phyloP scores from a whole-genome alignment of 495 filamentous ascomycete genomes.

The Talaromyces ruber region DNA sequence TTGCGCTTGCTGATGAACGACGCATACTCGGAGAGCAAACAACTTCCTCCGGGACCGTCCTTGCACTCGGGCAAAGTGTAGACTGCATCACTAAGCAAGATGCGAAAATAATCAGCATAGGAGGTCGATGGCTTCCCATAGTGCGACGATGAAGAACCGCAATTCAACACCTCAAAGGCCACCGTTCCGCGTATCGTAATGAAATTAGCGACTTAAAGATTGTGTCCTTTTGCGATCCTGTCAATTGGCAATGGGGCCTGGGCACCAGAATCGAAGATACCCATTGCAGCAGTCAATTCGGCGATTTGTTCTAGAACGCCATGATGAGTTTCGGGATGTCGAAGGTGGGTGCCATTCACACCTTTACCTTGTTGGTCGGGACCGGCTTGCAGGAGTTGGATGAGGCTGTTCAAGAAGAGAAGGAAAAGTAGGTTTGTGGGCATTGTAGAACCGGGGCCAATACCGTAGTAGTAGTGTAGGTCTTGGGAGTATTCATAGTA shows the following conservation, averaged over 20 bases:
- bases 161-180: conserved; percentile 43
- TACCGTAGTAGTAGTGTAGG: conserved; percentile 50
- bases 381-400: conserved; percentile 36
- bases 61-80: conserved; percentile 39
- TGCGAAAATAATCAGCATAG: conserved; percentile 28
- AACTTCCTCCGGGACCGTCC: conserved; percentile 36
- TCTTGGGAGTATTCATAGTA: conserved; percentile 53
- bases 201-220: conserved; percentile 35
- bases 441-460: conserved; percentile 41
- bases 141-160: conserved; percentile 12
- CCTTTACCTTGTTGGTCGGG: conserved; percentile 31
- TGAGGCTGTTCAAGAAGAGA: conserved; percentile 39
- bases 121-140: neutral
- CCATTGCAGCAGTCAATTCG: conserved; percentile 42
- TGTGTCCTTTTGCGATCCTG: conserved; percentile 23
- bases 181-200: conserved; percentile 49
- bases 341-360: conserved; percentile 26
- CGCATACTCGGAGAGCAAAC: conserved; percentile 34
- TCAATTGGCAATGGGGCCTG: conserved; percentile 31
- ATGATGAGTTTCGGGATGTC: conserved; percentile 38
- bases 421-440: conserved; percentile 32
- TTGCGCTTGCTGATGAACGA: conserved; percentile 32
- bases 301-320: conserved; percentile 49
- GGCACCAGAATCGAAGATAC: conserved; percentile 47
- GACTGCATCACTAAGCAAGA: conserved; percentile 46